Evolutionary conservation across 2,329 filamentous ascomycete species (phyloP), one percentile per base, ranked within the genome.

Genomic region (Verticillium nonalfalfae): DNA sequence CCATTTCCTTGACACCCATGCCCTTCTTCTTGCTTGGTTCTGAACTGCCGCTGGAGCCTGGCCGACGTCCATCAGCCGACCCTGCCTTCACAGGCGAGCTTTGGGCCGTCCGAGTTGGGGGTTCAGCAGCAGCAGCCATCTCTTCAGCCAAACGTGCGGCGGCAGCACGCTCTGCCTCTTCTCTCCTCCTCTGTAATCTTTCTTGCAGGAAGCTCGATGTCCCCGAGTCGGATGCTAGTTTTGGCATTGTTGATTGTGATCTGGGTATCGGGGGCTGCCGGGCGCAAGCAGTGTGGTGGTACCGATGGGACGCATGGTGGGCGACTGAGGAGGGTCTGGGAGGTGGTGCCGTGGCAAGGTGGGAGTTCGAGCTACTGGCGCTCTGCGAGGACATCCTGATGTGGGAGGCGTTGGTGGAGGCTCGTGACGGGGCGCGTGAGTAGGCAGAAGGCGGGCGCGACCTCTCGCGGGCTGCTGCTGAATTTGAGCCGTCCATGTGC

Each of bases 1-100:
- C 88, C 77, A 89, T 86, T 67, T 90, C 87, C 69, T 88, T 87
- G 7, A 86, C 75, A 2, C 87, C 87, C 72, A 89, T 78, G 4
- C 80, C 80, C 65, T 81, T 85, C 65, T 80, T 81, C 66, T 76
- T 80, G 11, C 71, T 65, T 9, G 70, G 60, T 9, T 83, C 80
- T 62, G 40, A 45, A 26, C 38, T 58, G 26, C 71, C 71, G 59
- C 78, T 79, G 1, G 79, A 81, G n/a, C 71, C 71, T 1, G 80
- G 79, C 7, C 78, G 74, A 39, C 71, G 73, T 34, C 70, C 71
- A 26, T 75, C 76, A 5, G 34, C 55, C 0, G 70, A 66, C 60
- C 72, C 67, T 63, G 72, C 61, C 68, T 75, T 77, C 36, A 71
- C 67, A 0, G 80, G 79, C 1, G 79, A 81, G 59, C 71, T 73